Evolutionary conservation across 371 early-diverging fungal genomes (phyloP), one percentile per base, ranked within the genome.

Genomic region (Mortierella sp.): DNA sequence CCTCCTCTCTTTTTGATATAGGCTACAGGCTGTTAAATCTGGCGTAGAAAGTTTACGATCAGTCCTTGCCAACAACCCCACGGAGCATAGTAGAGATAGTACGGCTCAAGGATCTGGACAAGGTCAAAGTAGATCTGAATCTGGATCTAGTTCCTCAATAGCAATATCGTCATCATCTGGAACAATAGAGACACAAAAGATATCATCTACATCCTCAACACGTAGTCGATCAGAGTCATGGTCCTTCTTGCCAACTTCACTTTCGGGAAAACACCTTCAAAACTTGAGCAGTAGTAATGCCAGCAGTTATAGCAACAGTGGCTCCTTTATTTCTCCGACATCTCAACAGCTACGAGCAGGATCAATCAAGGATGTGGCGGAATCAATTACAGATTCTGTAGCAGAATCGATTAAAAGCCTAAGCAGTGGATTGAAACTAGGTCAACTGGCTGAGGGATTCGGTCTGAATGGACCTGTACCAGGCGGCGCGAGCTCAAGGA

Each of bases 21-120:
- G 80, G 7, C 28, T 79, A n/a, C 80, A 74, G 52, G 80, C 80
- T 19, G 70, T 79, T 36, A 69, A 52, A 52, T 79, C 80, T 10
- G 80, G 80, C 21, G 80, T 79, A 13, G 80, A 79, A 21, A 79
- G 80, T 58, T 58, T 79, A 28, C 50, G 74, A 16, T 70, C 74
- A 0, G 80, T 74, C 19, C 48, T 79, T 28, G 70, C 74, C 13
- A 74, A 79, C 50, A 58, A 74, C 28, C 69, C 78, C 0, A 36
- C 40, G 11, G 75, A 74, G 41, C 3, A 53, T 16, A 43, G 24
- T 24, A 45, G 4, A 50, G 10, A 32, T 41, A 57, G 24, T 22
- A 55, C 28, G 28, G 28, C 28, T 28, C 28, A 28, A 28, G 28
- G 28, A 28, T 28, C 2, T 24, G 55, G 24, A 55, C 19, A 48